Evolutionary conservation across 2,329 filamentous ascomycete genomes (phyloP).

Genomic region (Colletotrichum lindemuthianum): DNA sequence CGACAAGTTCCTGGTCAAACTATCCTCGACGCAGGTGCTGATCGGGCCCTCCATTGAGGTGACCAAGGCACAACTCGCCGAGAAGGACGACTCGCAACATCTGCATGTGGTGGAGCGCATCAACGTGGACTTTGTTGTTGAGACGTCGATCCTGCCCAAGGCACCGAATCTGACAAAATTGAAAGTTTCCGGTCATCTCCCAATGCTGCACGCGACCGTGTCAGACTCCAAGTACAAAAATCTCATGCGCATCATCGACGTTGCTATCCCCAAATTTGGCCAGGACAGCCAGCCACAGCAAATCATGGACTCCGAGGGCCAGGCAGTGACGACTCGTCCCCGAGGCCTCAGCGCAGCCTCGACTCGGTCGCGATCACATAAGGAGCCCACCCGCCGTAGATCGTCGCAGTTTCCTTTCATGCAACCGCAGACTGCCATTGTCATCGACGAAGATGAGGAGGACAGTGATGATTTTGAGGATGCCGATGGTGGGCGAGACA

Average conservation of each 20-base stretch:
- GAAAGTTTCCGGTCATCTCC: conserved; percentile 89
- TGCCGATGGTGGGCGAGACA: conserved; percentile 65
- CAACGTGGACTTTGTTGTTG: conserved; percentile 96
- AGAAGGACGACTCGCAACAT: conserved; percentile 73
- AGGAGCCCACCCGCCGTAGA: conserved; percentile 62
- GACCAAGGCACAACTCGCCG: conserved; percentile 82
- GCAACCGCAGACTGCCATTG: conserved; percentile 77
- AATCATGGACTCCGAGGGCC: conserved; percentile 36
- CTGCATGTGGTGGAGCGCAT: conserved; percentile 96
- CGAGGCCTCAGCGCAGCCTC: conserved; percentile 59
- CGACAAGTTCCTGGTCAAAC: conserved; percentile 92
- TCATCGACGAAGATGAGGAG: conserved; percentile 81
- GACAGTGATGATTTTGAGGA: conserved; percentile 75
- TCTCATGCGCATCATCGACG: conserved; percentile 94
- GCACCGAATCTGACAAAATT: conserved; percentile 92
- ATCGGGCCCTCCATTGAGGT: conserved; percentile 94
- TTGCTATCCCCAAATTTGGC: conserved; percentile 87
- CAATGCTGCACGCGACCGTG: conserved; percentile 88
- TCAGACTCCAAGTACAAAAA: conserved; percentile 98
- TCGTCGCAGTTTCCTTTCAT: conserved; percentile 81
- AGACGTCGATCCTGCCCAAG: conserved; percentile 96
- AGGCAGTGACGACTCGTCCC: conserved; percentile 50
- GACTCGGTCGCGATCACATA: conserved; percentile 54
- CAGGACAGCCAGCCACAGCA: conserved; percentile 46
- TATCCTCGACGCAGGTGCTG: conserved; percentile 93